Evolutionary conservation across 2,329 filamentous ascomycete species (phyloP).

Genomic region (Apiospora sp.): DNA sequence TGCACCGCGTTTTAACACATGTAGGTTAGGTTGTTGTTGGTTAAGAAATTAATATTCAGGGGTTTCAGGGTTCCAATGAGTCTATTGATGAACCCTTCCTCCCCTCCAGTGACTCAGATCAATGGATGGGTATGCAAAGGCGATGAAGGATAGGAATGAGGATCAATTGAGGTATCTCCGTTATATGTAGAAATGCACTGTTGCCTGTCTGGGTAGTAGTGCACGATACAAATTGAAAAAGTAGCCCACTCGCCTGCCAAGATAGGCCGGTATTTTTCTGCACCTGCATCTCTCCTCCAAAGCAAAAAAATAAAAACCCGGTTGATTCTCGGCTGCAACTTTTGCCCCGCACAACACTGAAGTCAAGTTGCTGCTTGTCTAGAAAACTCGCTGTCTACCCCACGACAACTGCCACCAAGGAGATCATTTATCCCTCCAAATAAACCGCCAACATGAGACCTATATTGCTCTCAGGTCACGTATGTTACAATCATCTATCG

Average conservation of each 20-base stretch:
- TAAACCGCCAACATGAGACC: conserved; percentile 81
- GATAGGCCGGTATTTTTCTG: neutral
- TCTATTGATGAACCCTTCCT: neutral
- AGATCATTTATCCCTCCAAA: conserved; percentile 11
- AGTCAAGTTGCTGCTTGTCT: conserved; percentile 20
- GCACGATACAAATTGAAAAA: neutral
- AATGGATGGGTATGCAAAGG: neutral
- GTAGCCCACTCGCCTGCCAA: neutral
- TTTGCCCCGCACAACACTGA: conserved; percentile 22
- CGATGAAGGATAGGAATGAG: neutral
- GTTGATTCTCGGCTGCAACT: conserved; percentile 15
- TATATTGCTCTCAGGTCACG: conserved; percentile 93
- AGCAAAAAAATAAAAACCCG: conserved; percentile 14
- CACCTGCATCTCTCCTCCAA: neutral
- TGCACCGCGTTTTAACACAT: neutral
- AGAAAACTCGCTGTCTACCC: conserved; percentile 18
- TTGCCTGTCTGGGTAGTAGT: neutral
- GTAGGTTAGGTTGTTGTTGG: neutral
- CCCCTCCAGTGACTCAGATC: neutral
- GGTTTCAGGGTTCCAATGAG: neutral
- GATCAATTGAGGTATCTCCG: neutral
- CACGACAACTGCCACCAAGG: conserved; percentile 23
- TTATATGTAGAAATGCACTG: neutral
- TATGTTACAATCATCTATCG: conserved; percentile 43
- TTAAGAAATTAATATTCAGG: neutral